Conservation (phyloP, 257 asterid genomes). For the Solanum appendiculatum region DNA sequence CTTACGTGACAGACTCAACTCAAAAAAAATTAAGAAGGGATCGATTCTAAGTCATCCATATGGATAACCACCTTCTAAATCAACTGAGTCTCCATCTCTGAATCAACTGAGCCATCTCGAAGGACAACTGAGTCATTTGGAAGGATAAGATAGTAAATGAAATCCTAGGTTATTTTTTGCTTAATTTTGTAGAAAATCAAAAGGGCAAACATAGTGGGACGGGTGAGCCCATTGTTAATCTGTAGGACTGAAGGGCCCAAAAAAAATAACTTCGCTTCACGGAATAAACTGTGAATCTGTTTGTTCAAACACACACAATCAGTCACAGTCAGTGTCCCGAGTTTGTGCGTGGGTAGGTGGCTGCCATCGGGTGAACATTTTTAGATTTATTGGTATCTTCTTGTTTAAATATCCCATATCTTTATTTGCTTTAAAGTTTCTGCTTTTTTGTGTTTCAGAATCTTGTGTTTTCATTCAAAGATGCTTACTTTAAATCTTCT, state of each 20-base stretch:
- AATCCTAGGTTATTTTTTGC: not conserved
- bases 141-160: too few species aligned
- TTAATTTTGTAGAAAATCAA: not conserved
- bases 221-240: not conserved
- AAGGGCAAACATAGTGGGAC: not conserved
- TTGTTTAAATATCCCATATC: not conserved
- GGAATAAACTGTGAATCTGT: not conserved
- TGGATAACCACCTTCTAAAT: too few species aligned
- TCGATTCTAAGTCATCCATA: too few species aligned
- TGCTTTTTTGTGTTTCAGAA: not conserved
- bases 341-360: not conserved
- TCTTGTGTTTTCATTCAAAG: not conserved
- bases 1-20: too few species aligned
- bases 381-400: not conserved
- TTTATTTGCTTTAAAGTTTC: not conserved
- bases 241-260: too few species aligned
- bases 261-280: not conserved
- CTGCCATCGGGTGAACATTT: not conserved
- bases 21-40: too few species aligned
- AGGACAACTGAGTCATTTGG: too few species aligned
- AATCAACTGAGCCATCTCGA: too few species aligned
- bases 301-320: not conserved
- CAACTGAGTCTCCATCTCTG: too few species aligned
- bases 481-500: conserved; percentile 67
- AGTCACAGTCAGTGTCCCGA: not conserved